Evolutionary conservation across 169 alveolate genomes (phyloP).

Genomic region (Plasmodium vinckei): DNA sequence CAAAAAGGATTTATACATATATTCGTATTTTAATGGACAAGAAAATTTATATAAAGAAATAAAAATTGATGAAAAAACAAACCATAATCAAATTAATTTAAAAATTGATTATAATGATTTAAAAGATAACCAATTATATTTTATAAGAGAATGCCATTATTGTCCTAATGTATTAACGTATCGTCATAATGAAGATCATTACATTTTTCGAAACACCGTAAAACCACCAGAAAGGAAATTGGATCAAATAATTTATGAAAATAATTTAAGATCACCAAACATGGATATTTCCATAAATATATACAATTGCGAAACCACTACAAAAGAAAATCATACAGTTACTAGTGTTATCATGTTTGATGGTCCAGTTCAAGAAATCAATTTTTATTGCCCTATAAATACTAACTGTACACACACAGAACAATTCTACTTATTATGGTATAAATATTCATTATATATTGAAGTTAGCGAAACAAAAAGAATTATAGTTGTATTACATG

Average conservation of each 20-base stretch:
- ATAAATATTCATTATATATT: conserved; percentile 38
- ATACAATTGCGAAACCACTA: conserved; percentile 29
- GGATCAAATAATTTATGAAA: not conserved
- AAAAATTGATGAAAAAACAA: conserved; percentile 27
- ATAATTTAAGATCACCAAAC: not conserved
- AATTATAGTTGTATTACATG: conserved; percentile 17
- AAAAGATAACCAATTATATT: conserved; percentile 47
- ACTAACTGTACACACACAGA: conserved; percentile 34
- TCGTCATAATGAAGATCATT: conserved; percentile 4
- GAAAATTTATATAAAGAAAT: conserved; percentile 43
- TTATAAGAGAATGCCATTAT: conserved; percentile 67
- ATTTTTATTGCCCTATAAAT: conserved; percentile 40
- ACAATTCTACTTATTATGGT: conserved; percentile 29
- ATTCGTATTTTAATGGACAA: conserved; percentile 53
- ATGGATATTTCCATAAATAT: conserved; percentile 11
- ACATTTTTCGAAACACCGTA: conserved; percentile 5
- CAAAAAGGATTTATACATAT: conserved; percentile 39
- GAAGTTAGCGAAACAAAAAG: conserved; percentile 51
- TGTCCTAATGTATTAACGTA: conserved; percentile 15
- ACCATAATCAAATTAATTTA: conserved; percentile 11
- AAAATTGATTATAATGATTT: conserved; percentile 42
- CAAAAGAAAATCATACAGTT: conserved; percentile 20
- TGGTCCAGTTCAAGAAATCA: conserved; percentile 44
- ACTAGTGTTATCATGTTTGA: conserved; percentile 49
- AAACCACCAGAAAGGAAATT: not conserved